These are phyloP conservation scores for Pleurotus sapidus DNA, from an alignment of 768 basidiomycete genomes.

Conservation along the genomic window DNA sequence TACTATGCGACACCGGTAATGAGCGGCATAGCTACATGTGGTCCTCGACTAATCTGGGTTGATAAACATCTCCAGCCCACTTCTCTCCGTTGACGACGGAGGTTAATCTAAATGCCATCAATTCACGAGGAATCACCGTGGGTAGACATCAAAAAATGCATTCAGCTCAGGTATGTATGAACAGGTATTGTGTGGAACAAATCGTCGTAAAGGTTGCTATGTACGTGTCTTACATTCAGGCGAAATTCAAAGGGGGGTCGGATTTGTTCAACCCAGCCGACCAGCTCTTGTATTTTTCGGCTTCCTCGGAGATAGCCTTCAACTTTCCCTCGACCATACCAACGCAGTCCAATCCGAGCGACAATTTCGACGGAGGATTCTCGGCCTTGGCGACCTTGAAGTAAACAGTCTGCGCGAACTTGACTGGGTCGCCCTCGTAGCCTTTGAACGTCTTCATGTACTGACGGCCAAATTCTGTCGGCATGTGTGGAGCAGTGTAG, in stretches of 20 bases:
- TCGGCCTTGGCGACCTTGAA: constrained; percentile 3
- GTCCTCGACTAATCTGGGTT: no score
- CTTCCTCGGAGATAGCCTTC: not conserved
- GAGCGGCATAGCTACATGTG: no score
- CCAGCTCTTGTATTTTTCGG: constrained; percentile 1
- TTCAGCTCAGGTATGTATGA: not conserved
- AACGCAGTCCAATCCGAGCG: not conserved
- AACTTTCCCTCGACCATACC: constrained; percentile 2
- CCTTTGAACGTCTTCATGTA: constrained; percentile 4
- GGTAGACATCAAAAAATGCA: not conserved
- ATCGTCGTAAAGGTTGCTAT: not conserved
- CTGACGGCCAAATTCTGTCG: not conserved
- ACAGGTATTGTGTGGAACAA: not conserved
- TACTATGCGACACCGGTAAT: no score
- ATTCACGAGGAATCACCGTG: no score
- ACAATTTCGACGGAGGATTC: not conserved
- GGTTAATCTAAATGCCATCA: no score
- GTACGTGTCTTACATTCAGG: not conserved
- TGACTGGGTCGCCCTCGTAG: constrained; percentile 9
- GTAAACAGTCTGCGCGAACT: constrained; percentile 6
- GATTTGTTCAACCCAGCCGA: constrained; percentile 5
- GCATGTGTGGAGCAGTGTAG: constrained; percentile 11
- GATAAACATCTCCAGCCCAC: no score
- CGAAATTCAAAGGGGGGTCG: constrained; percentile 10
- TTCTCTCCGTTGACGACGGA: no score